These are phyloP conservation scores for Nelumbo lutea DNA, from an alignment of 164 flowering plant species.

Conservation along the genomic window DNA sequence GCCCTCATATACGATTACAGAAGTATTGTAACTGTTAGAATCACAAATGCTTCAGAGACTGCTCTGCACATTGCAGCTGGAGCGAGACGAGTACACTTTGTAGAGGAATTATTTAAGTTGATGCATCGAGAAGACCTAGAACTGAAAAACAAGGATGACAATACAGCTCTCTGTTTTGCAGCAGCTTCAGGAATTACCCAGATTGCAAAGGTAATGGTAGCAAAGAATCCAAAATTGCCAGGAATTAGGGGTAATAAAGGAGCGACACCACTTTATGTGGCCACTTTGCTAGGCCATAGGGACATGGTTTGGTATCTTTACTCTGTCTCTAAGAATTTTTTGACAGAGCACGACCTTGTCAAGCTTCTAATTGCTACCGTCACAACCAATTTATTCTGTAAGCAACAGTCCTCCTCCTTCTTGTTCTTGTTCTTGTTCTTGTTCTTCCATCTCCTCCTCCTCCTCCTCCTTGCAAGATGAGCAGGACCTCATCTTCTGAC, in stretches of 20 bases:
- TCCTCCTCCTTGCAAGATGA: too few species aligned
- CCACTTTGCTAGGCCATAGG: conserved; percentile 20
- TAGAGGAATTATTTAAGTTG: conserved; percentile 11
- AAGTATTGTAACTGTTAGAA: neutral
- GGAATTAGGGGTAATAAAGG: conserved; percentile 6
- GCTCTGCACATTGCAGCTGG: conserved; percentile 23
- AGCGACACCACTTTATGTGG: conserved; percentile 19
- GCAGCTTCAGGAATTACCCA: conserved; percentile 20
- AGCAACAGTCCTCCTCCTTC: neutral
- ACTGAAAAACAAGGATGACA: neutral
- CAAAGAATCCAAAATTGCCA: conserved; percentile 6
- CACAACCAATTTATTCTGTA: conserved; percentile 17
- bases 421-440: too few species aligned
- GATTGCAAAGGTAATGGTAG: conserved; percentile 28
- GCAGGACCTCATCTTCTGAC: too few species aligned
- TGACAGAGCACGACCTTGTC: conserved; percentile 9
- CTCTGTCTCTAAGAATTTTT: neutral
- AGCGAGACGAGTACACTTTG: conserved; percentile 8
- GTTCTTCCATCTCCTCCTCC: too few species aligned
- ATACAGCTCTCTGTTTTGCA: conserved; percentile 34
- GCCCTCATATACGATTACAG: neutral
- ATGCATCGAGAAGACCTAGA: conserved; percentile 14
- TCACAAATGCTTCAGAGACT: conserved; percentile 14
- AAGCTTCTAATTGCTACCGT: conserved; percentile 14
- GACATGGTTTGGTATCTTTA: conserved; percentile 26